Evolutionary conservation across 305 asterid genomes (phyloP), one percentile per base, ranked within the genome.

Genomic region (Nicotiana rustica): DNA sequence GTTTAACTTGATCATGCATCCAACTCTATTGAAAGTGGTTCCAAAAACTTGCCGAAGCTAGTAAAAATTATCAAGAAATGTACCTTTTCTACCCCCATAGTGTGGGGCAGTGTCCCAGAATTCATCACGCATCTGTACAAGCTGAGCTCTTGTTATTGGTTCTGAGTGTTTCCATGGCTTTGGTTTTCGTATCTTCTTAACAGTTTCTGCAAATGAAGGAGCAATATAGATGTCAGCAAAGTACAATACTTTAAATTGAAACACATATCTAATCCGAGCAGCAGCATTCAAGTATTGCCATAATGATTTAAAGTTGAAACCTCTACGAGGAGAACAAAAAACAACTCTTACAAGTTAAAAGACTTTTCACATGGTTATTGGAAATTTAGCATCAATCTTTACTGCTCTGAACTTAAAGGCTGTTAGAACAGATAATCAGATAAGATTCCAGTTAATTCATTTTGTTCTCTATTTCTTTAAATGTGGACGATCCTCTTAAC

Each of bases 51-150:
- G 49, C 31, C 31, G 31, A 76, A 55, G 31, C 49, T 76, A 55
- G 29, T 15, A 76, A 80, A 41, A 67, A 33, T 15, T 19, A 60
- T 8, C 64, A 18, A 38, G 38, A 1, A 59, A 33, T 19, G 67
- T 86, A 93, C 99, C 99, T 88, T 91, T 92, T 64, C 85, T 85
- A 8, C 98, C 98, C 62, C 98, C 98, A 85, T 95, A 89, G 86
- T 93, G 98, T 69, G 98, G 97, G 33, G 98, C 96, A 82, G 98
- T 93, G 86, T 95, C 98, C 98, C 98, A 95, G 69, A 95, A 93
- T 90, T 95, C 98, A 21, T 93, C 98, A 61, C 98, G 87, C 77
- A 93, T 89, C 86, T 91, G 96, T 80, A 92, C 82, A 29, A 95
- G 93, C 90, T 95, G 96, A 85, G 93, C 91, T 88, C 81, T 91